A percentile compares a stretch with the other conserved stretches of the same genome.
Evolutionary conservation across 768 basidiomycete species (phyloP).

Genomic region (Leccinum uliginosum): DNA sequence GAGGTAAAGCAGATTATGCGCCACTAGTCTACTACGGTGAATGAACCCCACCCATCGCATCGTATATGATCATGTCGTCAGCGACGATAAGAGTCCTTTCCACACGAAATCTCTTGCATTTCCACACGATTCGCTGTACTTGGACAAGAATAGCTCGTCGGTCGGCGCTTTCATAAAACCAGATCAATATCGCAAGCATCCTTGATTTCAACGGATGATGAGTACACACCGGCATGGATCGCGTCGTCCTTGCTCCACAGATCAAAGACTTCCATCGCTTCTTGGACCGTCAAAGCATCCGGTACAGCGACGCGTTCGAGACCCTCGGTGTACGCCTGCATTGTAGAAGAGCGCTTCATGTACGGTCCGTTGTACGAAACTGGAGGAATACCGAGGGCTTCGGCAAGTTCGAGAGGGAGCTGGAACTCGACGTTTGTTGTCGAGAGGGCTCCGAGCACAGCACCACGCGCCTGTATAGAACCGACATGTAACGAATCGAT

Average conservation of each 20-base stretch:
- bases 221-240: slow-evolving; percentile 43
- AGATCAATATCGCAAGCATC: not conserved
- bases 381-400: slow-evolving; percentile 49
- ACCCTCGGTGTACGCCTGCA: slow-evolving; percentile 53
- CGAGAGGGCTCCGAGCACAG: slow-evolving; percentile 68
- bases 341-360: slow-evolving; percentile 44
- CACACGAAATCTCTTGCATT: slow-evolving; percentile 78
- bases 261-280: slow-evolving; percentile 74
- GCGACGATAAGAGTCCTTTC: slow-evolving; percentile 48
- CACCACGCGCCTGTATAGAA: slow-evolving; percentile 54
- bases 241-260: slow-evolving; percentile 66
- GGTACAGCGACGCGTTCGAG: slow-evolving; percentile 51
- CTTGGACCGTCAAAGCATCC: slow-evolving; percentile 52
- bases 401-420: slow-evolving; percentile 58
- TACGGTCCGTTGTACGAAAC: slow-evolving; percentile 49
- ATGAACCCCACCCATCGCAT: not conserved
- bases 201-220: not conserved
- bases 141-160: slow-evolving; percentile 75
- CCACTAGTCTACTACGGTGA: not conserved
- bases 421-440: slow-evolving; percentile 55
- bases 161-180: slow-evolving; percentile 31
- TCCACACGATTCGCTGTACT: slow-evolving; percentile 73
- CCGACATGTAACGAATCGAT: not conserved
- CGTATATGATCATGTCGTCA: slow-evolving; percentile 17
- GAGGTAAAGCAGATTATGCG: not conserved